Evolutionary conservation across 768 basidiomycete species (phyloP), one percentile per base, ranked within the genome.

Genomic region (Mycena crocata): DNA sequence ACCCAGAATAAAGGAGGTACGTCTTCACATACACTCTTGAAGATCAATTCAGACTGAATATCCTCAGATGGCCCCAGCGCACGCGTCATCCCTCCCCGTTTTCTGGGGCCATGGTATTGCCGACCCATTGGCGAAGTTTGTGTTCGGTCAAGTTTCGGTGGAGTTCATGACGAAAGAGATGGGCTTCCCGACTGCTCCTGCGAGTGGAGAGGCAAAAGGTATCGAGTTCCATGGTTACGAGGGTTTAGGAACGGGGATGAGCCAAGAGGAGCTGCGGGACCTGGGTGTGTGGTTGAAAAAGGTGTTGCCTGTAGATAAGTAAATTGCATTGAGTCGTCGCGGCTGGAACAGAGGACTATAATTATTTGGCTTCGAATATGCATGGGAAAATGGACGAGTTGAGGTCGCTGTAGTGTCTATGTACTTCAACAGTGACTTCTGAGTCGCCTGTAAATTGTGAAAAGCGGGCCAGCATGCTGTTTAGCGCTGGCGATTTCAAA

Each of bases 1-100:
- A 42, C 73, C 78, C 30, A 82, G 83, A 69, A 77, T 85, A 51
- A 75, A 62, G 35, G 52, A 55, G 35, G 35, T 28, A 31, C 9
- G 37, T 26, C 23, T 28, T 42, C 10, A 19, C 9, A 39, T 23
- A 19, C 3, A 35, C 21, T 28, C 17, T 17, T 37, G 46, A 48
- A 9, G 24, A 31, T 17, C 23, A n/a, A n/a, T 17, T 40, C 19
- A 40, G 28, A 26, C 54, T 56, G 5, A 56, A 34, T 50, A 3
- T 1, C 34, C 32, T 13, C 37, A 52, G 50, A 46, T 66, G 58
- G 52, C 60, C 34, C 48, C 68, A 4, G 13, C 68, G 13, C 68
- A 69, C 39, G 68, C 60, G 2, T 48, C 64, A 3, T 66, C 68
- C 24, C 40, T 62, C 17, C 68, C 72, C 0, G 58, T 73, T n/a